These are phyloP conservation scores for Geotrichum macrosporum DNA, from an alignment of 1,139 yeast species.

Conservation along the genomic window DNA sequence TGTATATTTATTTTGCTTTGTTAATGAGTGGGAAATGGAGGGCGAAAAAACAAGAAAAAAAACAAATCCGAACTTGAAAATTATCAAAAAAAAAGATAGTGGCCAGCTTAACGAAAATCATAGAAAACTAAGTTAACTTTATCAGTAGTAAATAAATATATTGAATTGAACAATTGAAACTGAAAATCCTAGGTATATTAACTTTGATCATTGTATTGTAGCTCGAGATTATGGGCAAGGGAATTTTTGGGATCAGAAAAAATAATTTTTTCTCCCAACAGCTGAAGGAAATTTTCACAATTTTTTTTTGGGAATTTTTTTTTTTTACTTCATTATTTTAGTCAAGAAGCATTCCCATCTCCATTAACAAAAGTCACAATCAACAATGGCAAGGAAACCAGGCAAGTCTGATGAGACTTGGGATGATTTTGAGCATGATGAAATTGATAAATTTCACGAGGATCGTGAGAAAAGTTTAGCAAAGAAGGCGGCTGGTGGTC, in stretches of 20 bases:
- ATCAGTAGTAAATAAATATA: not conserved
- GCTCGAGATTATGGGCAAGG: not conserved
- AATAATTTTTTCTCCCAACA: constrained; percentile 1
- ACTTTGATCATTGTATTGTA: not conserved
- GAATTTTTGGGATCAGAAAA: not conserved
- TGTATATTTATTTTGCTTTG: constrained; percentile 1
- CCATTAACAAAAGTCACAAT: too few species aligned
- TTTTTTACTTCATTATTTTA: not conserved
- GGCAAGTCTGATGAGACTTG: constrained; percentile 16
- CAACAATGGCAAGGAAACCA: constrained; percentile 19
- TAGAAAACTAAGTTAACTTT: not conserved
- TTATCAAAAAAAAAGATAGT: not conserved
- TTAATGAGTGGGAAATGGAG: not conserved
- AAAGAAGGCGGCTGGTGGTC: constrained; percentile 14
- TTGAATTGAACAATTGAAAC: not conserved
- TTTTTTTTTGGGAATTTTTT: not conserved
- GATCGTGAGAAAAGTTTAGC: constrained; percentile 14
- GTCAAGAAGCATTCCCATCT: not conserved
- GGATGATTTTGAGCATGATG: constrained; percentile 22
- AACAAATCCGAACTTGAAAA: not conserved
- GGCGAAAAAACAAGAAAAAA: too few species aligned
- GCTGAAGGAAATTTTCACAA: not conserved
- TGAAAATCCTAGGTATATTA: not conserved
- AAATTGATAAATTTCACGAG: constrained; percentile 20
- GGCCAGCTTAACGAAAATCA: not conserved